Base-by-base conservation (phyloP, 257 asterid species). In the Nyctanthes arbortristis region DNA sequence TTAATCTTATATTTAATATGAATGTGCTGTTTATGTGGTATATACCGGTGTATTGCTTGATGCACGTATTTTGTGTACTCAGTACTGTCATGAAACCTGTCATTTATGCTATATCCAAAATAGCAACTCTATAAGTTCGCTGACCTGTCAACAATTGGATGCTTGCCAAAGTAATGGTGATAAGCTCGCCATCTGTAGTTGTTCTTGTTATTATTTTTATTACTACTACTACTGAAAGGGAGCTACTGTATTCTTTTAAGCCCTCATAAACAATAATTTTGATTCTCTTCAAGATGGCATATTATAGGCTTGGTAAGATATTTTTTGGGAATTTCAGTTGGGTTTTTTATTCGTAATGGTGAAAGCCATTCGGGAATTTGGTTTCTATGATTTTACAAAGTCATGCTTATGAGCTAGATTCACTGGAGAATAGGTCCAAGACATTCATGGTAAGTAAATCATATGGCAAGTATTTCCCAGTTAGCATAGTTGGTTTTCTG, bases 301-400 rank as follows among this genome's bases (percentile, higher is more conserved):
- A 13, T 49, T 28, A 49, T 47, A 49, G 59, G 57, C 71, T 71
- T 39, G 24, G 73, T 10, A 16, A 62, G 58, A 30, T 31, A 34
- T 11, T 52, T 28, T 34, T 35, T 64, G 18, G 2, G 24, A 4
- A 5, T 4, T 65, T 56, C n/a, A n/a, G 47, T 54, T 20, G 20
- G 47, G 66, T 61, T 65, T 28, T n/a, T 52, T 24, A 32, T 55
- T 10, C 58, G 8, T 36, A 25, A 18, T 43, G 27, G 55, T 3
- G 37, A 22, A 39, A 40, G 52, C 22, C 4, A 29, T 58, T 28
- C 35, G 11, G 11, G 10, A 49, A n/a, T n/a, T n/a, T n/a, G 29
- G 28, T 49, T 18, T 49, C 29, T 18, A 49, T 22, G 30, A 49
- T 49, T 24, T 22, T 49, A 18, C 13, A 7, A 49, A 0, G 27